Evolutionary conservation across 2,329 filamentous ascomycete species (phyloP).

Genomic region (Dactylonectria estremocensis): DNA sequence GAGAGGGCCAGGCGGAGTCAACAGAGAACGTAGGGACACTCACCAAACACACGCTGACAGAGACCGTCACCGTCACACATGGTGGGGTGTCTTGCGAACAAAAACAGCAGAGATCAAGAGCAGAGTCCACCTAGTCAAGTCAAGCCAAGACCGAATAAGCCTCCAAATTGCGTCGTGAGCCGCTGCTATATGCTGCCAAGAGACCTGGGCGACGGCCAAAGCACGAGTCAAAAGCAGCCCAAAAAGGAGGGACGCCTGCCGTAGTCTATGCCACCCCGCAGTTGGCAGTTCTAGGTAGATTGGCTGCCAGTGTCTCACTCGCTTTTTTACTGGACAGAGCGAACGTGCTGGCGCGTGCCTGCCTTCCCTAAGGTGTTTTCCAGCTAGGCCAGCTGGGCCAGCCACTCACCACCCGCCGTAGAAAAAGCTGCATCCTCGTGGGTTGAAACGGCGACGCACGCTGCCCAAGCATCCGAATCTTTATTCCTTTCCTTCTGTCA

Average conservation of each 20-base stretch:
- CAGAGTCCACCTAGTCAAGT: neutral
- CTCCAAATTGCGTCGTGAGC: neutral
- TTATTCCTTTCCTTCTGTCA: constrained; percentile 35
- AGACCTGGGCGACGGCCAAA: neutral
- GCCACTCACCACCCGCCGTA: constrained; percentile 6
- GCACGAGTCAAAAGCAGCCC: constrained; percentile 13
- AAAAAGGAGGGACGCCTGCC: constrained; percentile 2
- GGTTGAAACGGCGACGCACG: constrained; percentile 13
- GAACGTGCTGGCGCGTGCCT: constrained; percentile 11
- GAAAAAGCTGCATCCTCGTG: constrained; percentile 15
- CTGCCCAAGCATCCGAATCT: constrained; percentile 6
- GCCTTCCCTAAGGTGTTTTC: constrained; percentile 3
- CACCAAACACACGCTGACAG: constrained; percentile 12
- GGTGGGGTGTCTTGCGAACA: neutral
- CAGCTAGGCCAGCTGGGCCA: constrained; percentile 21
- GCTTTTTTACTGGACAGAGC: neutral
- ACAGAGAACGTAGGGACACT: constrained; percentile 1
- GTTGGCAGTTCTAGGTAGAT: constrained; percentile 11
- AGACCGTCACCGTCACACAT: neutral
- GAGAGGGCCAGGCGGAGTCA: constrained; percentile 21
- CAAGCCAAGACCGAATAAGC: constrained; percentile 8
- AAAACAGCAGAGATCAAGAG: neutral
- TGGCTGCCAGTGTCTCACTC: neutral
- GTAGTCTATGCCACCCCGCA: constrained; percentile 21
- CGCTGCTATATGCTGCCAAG: constrained; percentile 1